A percentile compares a stretch with the other conserved stretches of the same genome.
Conservation (phyloP, 768 basidiomycete species). For the Agrocybe praecox region DNA sequence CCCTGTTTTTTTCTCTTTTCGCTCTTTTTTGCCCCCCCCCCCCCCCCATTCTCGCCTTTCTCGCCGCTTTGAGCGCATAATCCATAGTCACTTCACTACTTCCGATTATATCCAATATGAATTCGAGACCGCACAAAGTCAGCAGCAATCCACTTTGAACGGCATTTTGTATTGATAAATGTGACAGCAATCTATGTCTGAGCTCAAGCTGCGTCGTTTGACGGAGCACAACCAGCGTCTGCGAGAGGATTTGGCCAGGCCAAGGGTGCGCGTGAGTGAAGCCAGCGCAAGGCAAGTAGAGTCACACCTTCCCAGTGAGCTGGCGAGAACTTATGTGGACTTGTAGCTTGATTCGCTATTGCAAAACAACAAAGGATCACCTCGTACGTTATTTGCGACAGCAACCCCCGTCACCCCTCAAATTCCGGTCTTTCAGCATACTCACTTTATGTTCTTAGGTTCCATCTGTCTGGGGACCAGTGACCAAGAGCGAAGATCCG, state of each 20-base stretch:
- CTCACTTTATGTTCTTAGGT: constrained; percentile 49
- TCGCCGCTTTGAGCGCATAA: constrained; percentile 9
- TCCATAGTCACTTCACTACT: constrained; percentile 10
- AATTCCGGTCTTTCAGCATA: constrained; percentile 5
- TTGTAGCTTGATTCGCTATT: constrained; percentile 86
- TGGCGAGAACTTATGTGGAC: constrained; percentile 2
- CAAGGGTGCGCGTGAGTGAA: constrained; percentile 90
- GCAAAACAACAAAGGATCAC: constrained; percentile 91
- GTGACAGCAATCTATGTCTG: constrained; percentile 88
- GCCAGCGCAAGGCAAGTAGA: constrained; percentile 73
- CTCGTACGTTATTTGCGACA: constrained; percentile 54
- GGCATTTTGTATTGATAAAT: constrained; percentile 3
- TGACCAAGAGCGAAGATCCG: constrained; percentile 89
- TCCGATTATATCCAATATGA: constrained; percentile 49
- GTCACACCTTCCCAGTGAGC: constrained; percentile 26
- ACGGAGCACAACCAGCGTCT: constrained; percentile 93
- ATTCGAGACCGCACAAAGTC: constrained; percentile 74
- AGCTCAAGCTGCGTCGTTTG: constrained; percentile 92
- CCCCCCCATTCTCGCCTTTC: constrained; percentile 21
- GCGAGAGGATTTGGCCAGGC: constrained; percentile 86
- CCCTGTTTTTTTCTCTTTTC: constrained; percentile 19
- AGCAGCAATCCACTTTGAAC: constrained; percentile 17
- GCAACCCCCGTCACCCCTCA: constrained; percentile 15
- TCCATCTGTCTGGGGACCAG: constrained; percentile 93
- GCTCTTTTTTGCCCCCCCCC: constrained; percentile 15